Conservation (phyloP, 345 rosid genomes). For the Eucalyptus globulus region DNA sequence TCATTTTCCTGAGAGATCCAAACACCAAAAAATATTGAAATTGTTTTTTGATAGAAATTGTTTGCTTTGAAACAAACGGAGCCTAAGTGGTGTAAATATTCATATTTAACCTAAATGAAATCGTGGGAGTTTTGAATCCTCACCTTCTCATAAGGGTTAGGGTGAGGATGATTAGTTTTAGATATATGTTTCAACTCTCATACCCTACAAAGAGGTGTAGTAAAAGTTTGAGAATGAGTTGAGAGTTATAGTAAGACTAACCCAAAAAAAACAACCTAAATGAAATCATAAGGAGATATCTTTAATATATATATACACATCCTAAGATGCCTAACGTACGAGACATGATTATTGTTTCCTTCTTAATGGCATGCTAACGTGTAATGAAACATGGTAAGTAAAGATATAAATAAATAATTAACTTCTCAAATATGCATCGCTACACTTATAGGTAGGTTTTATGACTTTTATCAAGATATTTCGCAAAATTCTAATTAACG, state of each 20-base stretch:
- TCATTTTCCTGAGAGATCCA: neutral
- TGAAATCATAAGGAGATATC: neutral
- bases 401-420: neutral
- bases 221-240: too few species aligned
- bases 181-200: too few species aligned
- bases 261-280: neutral
- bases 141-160: too few species aligned
- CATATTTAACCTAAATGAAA: neutral
- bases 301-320: neutral
- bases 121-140: too few species aligned
- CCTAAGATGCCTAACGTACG: neutral
- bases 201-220: too few species aligned
- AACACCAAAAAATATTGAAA: too few species aligned
- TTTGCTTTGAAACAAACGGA: neutral
- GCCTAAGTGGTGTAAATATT: neutral
- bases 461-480: neutral
- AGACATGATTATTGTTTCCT: neutral
- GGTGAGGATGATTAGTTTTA: too few species aligned
- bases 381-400: neutral
- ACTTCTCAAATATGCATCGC: neutral
- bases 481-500: neutral
- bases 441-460: neutral
- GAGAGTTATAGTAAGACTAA: too few species aligned
- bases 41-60: neutral
- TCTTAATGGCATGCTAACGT: neutral